Percentiles rank a stretch among this genome's conserved stretches.
phyloP scores from a whole-genome alignment of 768 basidiomycete genomes.

The Macrolepiota fuliginosa region DNA sequence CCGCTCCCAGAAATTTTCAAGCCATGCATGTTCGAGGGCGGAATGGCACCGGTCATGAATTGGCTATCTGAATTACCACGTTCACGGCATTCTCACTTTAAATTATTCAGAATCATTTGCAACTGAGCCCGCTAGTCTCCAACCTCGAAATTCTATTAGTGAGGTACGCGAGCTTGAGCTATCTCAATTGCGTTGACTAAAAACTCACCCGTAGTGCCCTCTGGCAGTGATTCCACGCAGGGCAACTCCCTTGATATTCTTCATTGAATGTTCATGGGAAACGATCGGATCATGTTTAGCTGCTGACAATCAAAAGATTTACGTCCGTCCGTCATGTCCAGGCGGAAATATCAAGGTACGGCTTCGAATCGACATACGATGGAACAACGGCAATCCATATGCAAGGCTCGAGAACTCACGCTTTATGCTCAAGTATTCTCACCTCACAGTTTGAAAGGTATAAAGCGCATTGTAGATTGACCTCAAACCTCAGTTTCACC shows the following conservation, averaged over 20 bases:
- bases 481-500: conserved; percentile 1
- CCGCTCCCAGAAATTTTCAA: background rate
- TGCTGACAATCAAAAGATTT: background rate
- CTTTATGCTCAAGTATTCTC: background rate
- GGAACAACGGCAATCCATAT: background rate
- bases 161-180: too few relatives aligned
- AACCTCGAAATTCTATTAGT: too few relatives aligned
- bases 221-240: too few relatives aligned
- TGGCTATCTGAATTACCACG: too few relatives aligned
- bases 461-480: background rate
- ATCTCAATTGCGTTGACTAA: too few relatives aligned
- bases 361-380: background rate
- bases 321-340: conserved; percentile 1
- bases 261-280: background rate
- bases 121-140: too few relatives aligned
- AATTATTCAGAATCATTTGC: too few relatives aligned
- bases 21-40: background rate
- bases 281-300: conserved; percentile 1
- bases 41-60: too few relatives aligned
- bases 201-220: too few relatives aligned
- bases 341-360: conserved; percentile 8
- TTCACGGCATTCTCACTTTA: too few relatives aligned
- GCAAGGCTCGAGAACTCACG: background rate
- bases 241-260: too few relatives aligned
- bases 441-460: background rate